Base-by-base conservation (phyloP, 2,329 filamentous ascomycete species). In the Malbranchea cinnamomea region DNA sequence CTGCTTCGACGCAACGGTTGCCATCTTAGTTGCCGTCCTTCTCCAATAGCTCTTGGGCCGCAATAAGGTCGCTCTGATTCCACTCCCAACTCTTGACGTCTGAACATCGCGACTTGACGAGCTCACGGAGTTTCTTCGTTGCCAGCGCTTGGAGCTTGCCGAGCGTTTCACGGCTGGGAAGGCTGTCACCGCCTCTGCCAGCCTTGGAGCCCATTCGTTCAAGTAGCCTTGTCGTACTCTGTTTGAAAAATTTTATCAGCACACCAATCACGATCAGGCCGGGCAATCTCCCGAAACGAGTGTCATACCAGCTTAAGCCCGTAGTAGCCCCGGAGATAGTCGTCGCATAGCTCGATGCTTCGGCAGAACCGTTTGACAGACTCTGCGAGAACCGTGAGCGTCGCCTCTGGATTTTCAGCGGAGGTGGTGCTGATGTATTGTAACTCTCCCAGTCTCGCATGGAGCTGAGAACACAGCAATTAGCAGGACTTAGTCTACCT, bases 281-380 rank as follows among this genome's bases (percentile, higher is more conserved):
- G 9, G 15, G n/a, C 23, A 13, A 9, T 16, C 19, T 11, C 15
- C 28, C n/a, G n/a, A n/a, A n/a, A n/a, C n/a, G n/a, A 24, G 6
- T 6, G n/a, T 41, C 68, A 46, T 55, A 84, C 77, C 54, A 85
- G 53, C 52, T 87, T 89, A 36, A 98, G 60, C 5, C 89, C 89
- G 54, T 93, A 95, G 52, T 84, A 92, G 1, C 85, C 89, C 37
- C 89, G 74, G 37, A 95, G 56, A 50, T 94, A 95, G 49, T 84
- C 75, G 44, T 94, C 81, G 48, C 89, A 95, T 30, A 98, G 68
- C 58, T 98, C 89, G 40, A 95, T 72, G 47, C 84, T 89, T 44
- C 89, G 72, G 50, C 78, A 81, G 56, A 92, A 95, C 40, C 85
- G 73, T 49, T 83, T 80, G 31, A 93, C 55, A 4, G 83, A 75